A percentile compares a stretch with the other conserved stretches of the same genome.
phyloP scores from a whole-genome alignment of 257 asterid species.

The Scutellaria barbata region DNA sequence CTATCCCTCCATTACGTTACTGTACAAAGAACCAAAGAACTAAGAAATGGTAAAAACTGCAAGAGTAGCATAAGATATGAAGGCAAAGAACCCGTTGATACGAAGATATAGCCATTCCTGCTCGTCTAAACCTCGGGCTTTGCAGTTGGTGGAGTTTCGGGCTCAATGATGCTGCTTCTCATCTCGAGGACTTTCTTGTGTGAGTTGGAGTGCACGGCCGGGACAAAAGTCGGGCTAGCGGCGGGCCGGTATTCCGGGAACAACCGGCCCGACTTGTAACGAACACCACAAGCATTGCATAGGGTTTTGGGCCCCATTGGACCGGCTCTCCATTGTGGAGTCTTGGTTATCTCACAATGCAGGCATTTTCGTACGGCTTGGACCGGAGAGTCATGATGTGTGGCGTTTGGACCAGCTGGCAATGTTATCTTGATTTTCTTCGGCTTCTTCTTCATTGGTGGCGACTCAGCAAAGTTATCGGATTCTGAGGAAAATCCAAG shows the following conservation, averaged over 20 bases:
- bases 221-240: slow-evolving; percentile 63
- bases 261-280: slow-evolving; percentile 62
- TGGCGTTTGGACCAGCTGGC: slow-evolving; percentile 36
- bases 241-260: slow-evolving; percentile 70
- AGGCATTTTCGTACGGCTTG: slow-evolving; percentile 57
- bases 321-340: slow-evolving; percentile 73
- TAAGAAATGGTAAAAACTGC: slow-evolving; percentile 23
- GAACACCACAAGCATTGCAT: slow-evolving; percentile 73
- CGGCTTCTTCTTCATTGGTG: slow-evolving; percentile 50
- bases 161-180: slow-evolving; percentile 47
- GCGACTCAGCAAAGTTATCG: slow-evolving; percentile 49
- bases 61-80: slow-evolving; percentile 7
- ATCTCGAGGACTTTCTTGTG: slow-evolving; percentile 65
- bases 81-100: neutral
- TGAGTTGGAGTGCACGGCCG: slow-evolving; percentile 66
- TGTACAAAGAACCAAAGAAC: slow-evolving; percentile 57
- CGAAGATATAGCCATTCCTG: neutral
- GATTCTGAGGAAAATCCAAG: slow-evolving; percentile 43
- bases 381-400: slow-evolving; percentile 34
- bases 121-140: slow-evolving; percentile 6
- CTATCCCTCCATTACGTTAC: slow-evolving; percentile 29
- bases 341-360: slow-evolving; percentile 62
- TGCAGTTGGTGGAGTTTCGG: neutral
- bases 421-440: slow-evolving; percentile 55
- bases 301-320: slow-evolving; percentile 70